Evolutionary conservation across 2,329 filamentous ascomycete genomes (phyloP).

Genomic region (Paracoccidioides lutzii): DNA sequence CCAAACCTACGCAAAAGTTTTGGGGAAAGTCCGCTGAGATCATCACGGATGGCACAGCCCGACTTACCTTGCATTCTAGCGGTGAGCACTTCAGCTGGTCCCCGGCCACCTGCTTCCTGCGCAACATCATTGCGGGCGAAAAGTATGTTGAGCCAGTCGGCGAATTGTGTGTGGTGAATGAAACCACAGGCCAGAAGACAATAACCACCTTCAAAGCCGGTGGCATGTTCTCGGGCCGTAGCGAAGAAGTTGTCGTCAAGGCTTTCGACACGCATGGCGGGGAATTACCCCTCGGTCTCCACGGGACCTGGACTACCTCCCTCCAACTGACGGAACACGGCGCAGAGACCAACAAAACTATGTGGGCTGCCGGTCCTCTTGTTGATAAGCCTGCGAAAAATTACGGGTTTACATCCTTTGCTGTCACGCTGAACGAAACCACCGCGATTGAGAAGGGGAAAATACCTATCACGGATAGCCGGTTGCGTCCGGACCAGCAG

Average conservation of each 20-base stretch:
- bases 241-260: conserved; percentile 75
- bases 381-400: conserved; percentile 67
- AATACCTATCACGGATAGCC: conserved; percentile 67
- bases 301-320: conserved; percentile 72
- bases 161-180: conserved; percentile 73
- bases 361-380: conserved; percentile 68
- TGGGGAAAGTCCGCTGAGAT: conserved; percentile 97
- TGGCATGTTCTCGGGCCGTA: conserved; percentile 92
- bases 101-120: conserved; percentile 75
- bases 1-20: conserved; percentile 87
- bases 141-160: conserved; percentile 96
- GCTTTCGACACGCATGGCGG: conserved; percentile 54
- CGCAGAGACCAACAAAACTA: conserved; percentile 48
- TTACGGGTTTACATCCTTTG: conserved; percentile 82
- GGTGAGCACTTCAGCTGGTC: conserved; percentile 84
- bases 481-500: conserved; percentile 77
- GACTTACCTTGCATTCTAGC: conserved; percentile 59
- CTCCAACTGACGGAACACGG: conserved; percentile 55
- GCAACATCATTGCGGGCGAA: conserved; percentile 94
- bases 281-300: conserved; percentile 53
- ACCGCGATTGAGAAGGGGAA: conserved; percentile 63
- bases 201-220: conserved; percentile 85
- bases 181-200: conserved; percentile 70
- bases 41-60: conserved; percentile 76
- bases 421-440: conserved; percentile 74